Conservation (phyloP, 2,329 filamentous ascomycete genomes). For the Fusarium mangiferae region DNA sequence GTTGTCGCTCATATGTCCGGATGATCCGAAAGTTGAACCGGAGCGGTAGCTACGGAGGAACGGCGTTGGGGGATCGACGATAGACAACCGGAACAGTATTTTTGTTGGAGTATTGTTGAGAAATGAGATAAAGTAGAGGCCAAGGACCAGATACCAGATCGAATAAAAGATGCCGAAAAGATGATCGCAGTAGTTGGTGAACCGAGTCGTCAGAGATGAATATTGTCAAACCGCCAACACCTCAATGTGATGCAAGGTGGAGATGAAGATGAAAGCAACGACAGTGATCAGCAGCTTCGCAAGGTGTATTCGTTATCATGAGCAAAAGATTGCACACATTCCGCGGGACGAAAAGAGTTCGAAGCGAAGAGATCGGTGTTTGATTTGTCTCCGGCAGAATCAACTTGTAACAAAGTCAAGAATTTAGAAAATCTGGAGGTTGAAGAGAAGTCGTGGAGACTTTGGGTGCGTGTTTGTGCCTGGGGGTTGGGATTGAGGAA, state of each 20-base stretch:
- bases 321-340: slow-evolving; percentile 18
- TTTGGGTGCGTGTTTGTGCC: not conserved
- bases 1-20: slow-evolving; percentile 20
- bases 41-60: slow-evolving; percentile 25
- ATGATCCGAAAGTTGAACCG: slow-evolving; percentile 37
- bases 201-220: not conserved
- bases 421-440: slow-evolving; percentile 21
- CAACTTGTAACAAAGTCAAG: not conserved
- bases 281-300: slow-evolving; percentile 17
- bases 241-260: slow-evolving; percentile 12
- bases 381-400: not conserved
- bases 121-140: not conserved
- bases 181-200: not conserved
- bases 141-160: not conserved
- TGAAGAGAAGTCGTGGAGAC: slow-evolving; percentile 26
- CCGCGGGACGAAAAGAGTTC: slow-evolving; percentile 1
- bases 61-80: slow-evolving; percentile 30
- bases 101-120: not conserved
- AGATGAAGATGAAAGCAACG: not conserved
- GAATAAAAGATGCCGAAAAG: slow-evolving; percentile 1
- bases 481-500: slow-evolving; percentile 24
- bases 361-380: not conserved
- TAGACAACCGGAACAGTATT: slow-evolving; percentile 9
- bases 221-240: slow-evolving; percentile 13
- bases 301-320: slow-evolving; percentile 1